These are phyloP conservation scores for Botrytis pseudocinerea DNA, from an alignment of 2,329 filamentous ascomycete genomes.

Conservation along the genomic window DNA sequence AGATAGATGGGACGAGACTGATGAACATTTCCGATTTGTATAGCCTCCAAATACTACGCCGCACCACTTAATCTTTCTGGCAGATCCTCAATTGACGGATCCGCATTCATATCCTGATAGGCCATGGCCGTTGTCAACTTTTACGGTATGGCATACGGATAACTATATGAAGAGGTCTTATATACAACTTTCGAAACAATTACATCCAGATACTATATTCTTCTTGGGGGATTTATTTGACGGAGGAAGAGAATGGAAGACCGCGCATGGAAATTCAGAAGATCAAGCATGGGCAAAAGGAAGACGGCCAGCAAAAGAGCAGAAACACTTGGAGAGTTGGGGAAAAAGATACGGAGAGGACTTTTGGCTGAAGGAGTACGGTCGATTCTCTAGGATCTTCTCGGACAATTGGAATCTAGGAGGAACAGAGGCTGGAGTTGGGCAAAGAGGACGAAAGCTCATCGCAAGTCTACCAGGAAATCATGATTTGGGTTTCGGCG, in stretches of 20 bases:
- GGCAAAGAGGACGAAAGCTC: constrained; percentile 71
- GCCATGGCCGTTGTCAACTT: constrained; percentile 66
- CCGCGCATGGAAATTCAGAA: constrained; percentile 58
- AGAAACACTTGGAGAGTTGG: constrained; percentile 61
- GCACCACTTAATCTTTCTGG: constrained; percentile 70
- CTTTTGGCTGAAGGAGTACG: constrained; percentile 87
- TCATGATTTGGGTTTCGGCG: constrained; percentile 90
- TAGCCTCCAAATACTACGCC: constrained; percentile 77
- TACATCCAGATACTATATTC: constrained; percentile 84
- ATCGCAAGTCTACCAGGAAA: constrained; percentile 89
- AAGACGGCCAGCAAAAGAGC: constrained; percentile 53
- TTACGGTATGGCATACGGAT: constrained; percentile 76
- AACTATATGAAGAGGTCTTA: constrained; percentile 86
- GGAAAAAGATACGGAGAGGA: constrained; percentile 74
- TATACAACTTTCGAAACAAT: constrained; percentile 68
- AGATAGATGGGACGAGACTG: constrained; percentile 29
- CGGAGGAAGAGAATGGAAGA: constrained; percentile 92
- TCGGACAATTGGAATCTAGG: constrained; percentile 66
- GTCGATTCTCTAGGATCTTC: constrained; percentile 84
- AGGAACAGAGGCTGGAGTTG: constrained; percentile 54
- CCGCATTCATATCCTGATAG: constrained; percentile 73
- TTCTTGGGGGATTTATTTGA: constrained; percentile 96
- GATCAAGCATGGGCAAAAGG: constrained; percentile 60
- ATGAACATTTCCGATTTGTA: constrained; percentile 15
- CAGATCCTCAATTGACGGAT: constrained; percentile 73